These are phyloP conservation scores for Raffaelea arxii DNA, from an alignment of 2,329 filamentous ascomycete species.

Conservation along the genomic window DNA sequence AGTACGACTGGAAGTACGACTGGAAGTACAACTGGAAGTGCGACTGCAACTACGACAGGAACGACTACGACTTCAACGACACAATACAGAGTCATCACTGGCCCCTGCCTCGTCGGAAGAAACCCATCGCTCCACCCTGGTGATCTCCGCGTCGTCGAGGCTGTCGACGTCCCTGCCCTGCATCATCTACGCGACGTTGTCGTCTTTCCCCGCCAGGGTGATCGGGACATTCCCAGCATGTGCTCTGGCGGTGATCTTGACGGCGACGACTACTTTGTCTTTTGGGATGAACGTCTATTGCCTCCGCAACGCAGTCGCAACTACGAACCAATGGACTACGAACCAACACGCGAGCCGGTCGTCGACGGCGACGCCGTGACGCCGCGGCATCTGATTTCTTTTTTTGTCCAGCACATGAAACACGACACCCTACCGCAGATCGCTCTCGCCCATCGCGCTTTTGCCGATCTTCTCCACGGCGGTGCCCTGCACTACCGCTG, in stretches of 20 bases:
- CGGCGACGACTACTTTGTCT: slow-evolving; percentile 89
- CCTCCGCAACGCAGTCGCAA: slow-evolving; percentile 51
- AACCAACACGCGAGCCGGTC: slow-evolving; percentile 43
- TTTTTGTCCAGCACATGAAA: slow-evolving; percentile 90
- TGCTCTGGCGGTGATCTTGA: slow-evolving; percentile 93
- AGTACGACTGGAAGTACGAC: too few relatives aligned
- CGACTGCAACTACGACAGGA: too few relatives aligned
- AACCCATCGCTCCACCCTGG: slow-evolving; percentile 93
- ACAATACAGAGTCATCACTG: slow-evolving; percentile 55
- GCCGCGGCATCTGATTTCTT: slow-evolving; percentile 64
- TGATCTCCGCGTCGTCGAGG: slow-evolving; percentile 79
- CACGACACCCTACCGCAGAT: slow-evolving; percentile 75
- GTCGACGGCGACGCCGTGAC: slow-evolving; percentile 55
- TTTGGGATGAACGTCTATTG: slow-evolving; percentile 75
- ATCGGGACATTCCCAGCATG: slow-evolving; percentile 74
- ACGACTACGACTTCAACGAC: too few relatives aligned
- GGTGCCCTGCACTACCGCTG: slow-evolving; percentile 64
- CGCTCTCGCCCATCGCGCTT: slow-evolving; percentile 71
- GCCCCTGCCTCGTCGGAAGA: slow-evolving; percentile 73
- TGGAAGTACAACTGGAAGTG: too few relatives aligned
- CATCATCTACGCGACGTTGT: slow-evolving; percentile 75
- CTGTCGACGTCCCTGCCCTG: slow-evolving; percentile 65
- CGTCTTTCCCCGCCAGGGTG: slow-evolving; percentile 55
- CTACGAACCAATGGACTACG: slow-evolving; percentile 67
- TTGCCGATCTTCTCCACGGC: slow-evolving; percentile 51